Base-by-base conservation (phyloP, 139 green algal genomes). In the Tetraselmis striata region DNA sequence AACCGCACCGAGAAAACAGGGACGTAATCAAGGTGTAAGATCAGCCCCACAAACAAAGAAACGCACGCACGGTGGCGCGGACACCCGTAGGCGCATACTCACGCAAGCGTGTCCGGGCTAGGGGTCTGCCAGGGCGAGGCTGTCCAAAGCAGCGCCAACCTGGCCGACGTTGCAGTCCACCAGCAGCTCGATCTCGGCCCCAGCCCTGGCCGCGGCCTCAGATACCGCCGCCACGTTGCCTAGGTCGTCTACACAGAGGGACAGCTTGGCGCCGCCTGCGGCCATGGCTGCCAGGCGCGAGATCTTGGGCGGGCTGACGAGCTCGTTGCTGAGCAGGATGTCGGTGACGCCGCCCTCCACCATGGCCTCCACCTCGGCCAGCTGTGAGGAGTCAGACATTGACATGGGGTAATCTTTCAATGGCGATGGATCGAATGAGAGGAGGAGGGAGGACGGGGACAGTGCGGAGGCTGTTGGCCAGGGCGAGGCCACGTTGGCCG, bases 101-200 rank as follows among this genome's bases (percentile, higher is more conserved):
- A n/a, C n/a, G n/a, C n/a, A n/a, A n/a, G n/a, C n/a, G n/a, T n/a
- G n/a, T n/a, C n/a, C n/a, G n/a, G n/a, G n/a, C n/a, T n/a, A n/a
- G n/a, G n/a, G n/a, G n/a, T n/a, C n/a, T n/a, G n/a, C n/a, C n/a
- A n/a, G n/a, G n/a, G n/a, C n/a, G n/a, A n/a, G n/a, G n/a, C n/a
- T n/a, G n/a, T n/a, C n/a, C n/a, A n/a, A n/a, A n/a, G n/a, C n/a
- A n/a, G n/a, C n/a, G 45, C 5, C 11, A 18, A 67, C 83, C 31
- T 90, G 87, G 1, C 87, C 87, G 25, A 83, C 87, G 77, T 90
- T 90, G 27, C 88, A 29, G 78, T 91, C 87, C 58, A 91, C 83
- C 29, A 91, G 79, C 27, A 91, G 85, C 1, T 85, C 77, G 1
- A 91, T 30, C 18, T 22, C 75, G 29, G 77, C 32, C 22, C 75